A percentile compares a stretch with the other conserved stretches of the same genome.
Conservation (phyloP, 495 filamentous ascomycete genomes). For the Pyrenopolyporus hunteri region DNA sequence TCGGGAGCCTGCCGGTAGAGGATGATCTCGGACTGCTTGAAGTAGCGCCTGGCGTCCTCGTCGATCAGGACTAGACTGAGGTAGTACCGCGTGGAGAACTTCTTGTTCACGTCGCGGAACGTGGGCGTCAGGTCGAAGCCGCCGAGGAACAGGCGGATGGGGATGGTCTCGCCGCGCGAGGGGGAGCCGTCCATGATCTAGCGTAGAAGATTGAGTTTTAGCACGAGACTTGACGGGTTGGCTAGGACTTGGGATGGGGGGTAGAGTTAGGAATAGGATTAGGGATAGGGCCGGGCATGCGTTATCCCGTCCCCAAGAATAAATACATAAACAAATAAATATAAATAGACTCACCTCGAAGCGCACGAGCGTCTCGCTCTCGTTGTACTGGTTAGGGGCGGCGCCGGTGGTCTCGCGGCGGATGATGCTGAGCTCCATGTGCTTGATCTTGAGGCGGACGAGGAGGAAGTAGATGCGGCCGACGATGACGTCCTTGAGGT, state of each 20-base stretch:
- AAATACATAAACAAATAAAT: neutral
- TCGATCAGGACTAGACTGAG: constrained; percentile 95
- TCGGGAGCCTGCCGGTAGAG: constrained; percentile 94
- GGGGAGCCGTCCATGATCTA: constrained; percentile 99
- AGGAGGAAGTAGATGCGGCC: constrained; percentile 98
- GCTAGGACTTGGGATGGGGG: neutral
- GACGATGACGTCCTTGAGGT: constrained; percentile 99
- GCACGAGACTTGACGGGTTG: neutral
- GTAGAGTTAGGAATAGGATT: neutral
- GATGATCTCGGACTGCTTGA: constrained; percentile 99
- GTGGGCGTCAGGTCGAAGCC: constrained; percentile 98
- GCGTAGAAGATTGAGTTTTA: neutral
- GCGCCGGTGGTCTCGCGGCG: constrained; percentile 94
- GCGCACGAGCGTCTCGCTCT: constrained; percentile 96
- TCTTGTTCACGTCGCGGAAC: constrained; percentile 99
- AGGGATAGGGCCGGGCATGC: no score
- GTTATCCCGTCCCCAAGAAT: no score
- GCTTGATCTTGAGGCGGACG: constrained; percentile 98
- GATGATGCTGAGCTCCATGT: constrained; percentile 99
- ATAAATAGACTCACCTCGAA: constrained; percentile 75
- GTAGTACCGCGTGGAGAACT: constrained; percentile 98
- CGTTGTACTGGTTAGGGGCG: constrained; percentile 99
- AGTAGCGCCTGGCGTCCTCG: constrained; percentile 96
- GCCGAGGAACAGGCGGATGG: constrained; percentile 95
- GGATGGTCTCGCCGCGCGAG: constrained; percentile 96